Evolutionary conservation across 1,284 basidiomycete genomes (phyloP).

Genomic region (Puccinia sorghi): DNA sequence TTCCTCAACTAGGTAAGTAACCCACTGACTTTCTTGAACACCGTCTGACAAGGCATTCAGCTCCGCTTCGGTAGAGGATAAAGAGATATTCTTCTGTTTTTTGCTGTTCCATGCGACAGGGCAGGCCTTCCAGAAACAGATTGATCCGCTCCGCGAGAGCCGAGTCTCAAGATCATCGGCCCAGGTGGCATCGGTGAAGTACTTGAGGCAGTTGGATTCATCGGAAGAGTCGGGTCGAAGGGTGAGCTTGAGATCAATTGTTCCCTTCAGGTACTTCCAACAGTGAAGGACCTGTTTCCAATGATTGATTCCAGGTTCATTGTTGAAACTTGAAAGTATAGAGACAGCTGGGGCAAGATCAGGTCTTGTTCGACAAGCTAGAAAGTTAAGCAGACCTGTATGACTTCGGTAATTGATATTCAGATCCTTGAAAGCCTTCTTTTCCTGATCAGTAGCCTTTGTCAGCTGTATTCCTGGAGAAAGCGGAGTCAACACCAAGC

Average conservation of each 20-base stretch:
- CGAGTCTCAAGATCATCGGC: background rate
- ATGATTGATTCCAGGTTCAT: background rate
- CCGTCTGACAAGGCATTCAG: background rate
- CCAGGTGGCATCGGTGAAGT: background rate
- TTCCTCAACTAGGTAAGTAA: background rate
- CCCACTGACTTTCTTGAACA: background rate
- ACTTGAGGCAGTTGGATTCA: background rate
- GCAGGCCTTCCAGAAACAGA: background rate
- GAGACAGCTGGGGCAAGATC: background rate
- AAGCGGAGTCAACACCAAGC: background rate
- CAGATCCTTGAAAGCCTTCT: background rate
- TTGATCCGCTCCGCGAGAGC: background rate
- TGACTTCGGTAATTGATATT: background rate
- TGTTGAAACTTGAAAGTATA: background rate
- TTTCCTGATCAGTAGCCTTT: background rate
- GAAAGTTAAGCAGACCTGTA: background rate
- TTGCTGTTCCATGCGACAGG: background rate
- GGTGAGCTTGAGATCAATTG: background rate
- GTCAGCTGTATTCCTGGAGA: background rate
- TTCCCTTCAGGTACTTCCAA: slow-evolving; percentile 5
- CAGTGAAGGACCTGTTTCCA: background rate
- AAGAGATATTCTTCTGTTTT: background rate
- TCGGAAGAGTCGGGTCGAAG: background rate
- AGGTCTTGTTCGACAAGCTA: background rate
- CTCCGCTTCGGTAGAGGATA: background rate